A percentile compares a stretch with the other conserved stretches of the same genome.
These are phyloP conservation scores for Heliamphora exappendiculata DNA, from an alignment of 148 eudicot species.

Conservation along the genomic window DNA sequence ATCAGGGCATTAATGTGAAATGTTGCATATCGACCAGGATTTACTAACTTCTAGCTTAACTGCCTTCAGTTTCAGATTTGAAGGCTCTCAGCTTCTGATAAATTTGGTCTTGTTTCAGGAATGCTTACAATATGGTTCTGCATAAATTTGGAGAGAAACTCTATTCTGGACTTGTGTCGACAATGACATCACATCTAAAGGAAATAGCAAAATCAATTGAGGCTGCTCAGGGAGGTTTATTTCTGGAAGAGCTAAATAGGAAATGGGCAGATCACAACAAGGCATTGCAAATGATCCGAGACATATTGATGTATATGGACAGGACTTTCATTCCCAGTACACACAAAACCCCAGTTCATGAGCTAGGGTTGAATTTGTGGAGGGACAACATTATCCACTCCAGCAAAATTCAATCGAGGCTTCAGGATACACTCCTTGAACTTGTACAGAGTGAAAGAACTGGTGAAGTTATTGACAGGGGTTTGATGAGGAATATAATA, in stretches of 20 bases:
- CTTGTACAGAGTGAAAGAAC: conserved; percentile 44
- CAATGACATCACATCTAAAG: conserved; percentile 53
- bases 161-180: conserved; percentile 55
- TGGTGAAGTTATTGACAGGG: conserved; percentile 51
- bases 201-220: conserved; percentile 48
- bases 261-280: conserved; percentile 71
- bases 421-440: conserved; percentile 39
- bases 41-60: neutral
- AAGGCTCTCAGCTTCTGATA: neutral
- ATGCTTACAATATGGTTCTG: conserved; percentile 76
- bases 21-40: neutral
- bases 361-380: conserved; percentile 61
- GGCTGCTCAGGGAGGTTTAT: conserved; percentile 56
- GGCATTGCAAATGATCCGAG: conserved; percentile 64
- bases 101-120: conserved; percentile 28
- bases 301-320: conserved; percentile 77
- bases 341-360: conserved; percentile 56
- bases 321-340: conserved; percentile 54
- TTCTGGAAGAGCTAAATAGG: conserved; percentile 58
- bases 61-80: neutral
- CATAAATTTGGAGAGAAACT: conserved; percentile 67
- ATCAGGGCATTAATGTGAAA: neutral
- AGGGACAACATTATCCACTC: conserved; percentile 56
- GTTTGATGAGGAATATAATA: no score
- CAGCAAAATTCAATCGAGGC: conserved; percentile 41